Base-by-base conservation (phyloP, 768 basidiomycete genomes). In the Galerina marginata region DNA sequence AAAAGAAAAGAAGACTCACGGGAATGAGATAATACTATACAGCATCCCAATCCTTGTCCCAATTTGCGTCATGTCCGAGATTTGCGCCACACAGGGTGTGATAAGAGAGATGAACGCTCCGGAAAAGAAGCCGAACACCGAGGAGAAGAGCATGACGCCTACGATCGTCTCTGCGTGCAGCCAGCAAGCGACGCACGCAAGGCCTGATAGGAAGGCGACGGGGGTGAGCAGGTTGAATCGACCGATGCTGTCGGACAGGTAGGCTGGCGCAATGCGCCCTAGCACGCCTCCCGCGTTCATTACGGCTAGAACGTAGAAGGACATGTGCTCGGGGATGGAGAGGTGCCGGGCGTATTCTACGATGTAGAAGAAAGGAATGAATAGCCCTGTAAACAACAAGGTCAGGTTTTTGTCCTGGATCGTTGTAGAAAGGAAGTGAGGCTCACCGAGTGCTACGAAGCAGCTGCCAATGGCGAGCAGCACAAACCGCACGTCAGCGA, bases 321-420 rank as follows among this genome's bases (percentile, higher is more conserved):
- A 77, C 26, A 72, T 74, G 44, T 73, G 78, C 54, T 66, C 62
- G 2, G 79, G 60, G 40, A 83, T 72, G 48, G 68, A 72, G 58
- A 81, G 72, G 44, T 78, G 79, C 56, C 77, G 75, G 16, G 87
- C 76, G 70, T 86, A 90, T 51, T 83, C 80, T 20, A 84, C 82
- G 54, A 92, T 84, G 75, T 86, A 92, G 69, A 90, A 88, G 70
- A 84, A 87, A 6, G 90, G 90, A 23, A 85, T 86, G 73, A 89
- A 91, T 4, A 90, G 74, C 26, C 89, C 90, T 91, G 64, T 36
- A 50, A 36, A 51, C 37, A 38, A 54, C 38, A 52, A 14, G 14
- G 38, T 47, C 42, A 45, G 56, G 20, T 59, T 10, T n/a, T 44
- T 14, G 10, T 44, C 40, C 10, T n/a, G 11, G 16, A 52, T 15